These are phyloP conservation scores for Cyclocybe cylindracea DNA, from an alignment of 768 basidiomycete species.

Conservation along the genomic window DNA sequence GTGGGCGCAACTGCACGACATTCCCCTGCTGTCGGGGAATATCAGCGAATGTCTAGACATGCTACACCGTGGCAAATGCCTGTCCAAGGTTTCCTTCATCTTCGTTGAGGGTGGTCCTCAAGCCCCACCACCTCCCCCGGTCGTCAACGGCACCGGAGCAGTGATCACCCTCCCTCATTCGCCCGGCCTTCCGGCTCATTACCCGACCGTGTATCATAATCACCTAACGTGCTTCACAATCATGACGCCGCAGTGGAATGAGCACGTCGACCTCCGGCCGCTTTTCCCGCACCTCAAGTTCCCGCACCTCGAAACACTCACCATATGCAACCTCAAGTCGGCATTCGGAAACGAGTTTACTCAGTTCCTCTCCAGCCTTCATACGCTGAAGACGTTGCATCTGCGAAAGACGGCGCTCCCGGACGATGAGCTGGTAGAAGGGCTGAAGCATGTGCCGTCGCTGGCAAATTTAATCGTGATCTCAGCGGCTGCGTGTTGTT, in stretches of 20 bases:
- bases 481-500: conserved; percentile 15
- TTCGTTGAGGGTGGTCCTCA: conserved; percentile 25
- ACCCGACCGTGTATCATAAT: conserved; percentile 28
- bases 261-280: conserved; percentile 32
- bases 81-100: conserved; percentile 28
- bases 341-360: conserved; percentile 32
- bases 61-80: conserved; percentile 24
- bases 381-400: conserved; percentile 34
- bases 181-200: conserved; percentile 9
- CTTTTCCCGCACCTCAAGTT: conserved; percentile 36
- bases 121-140: neutral
- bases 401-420: conserved; percentile 37
- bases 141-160: neutral
- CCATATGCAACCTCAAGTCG: conserved; percentile 39
- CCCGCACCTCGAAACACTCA: conserved; percentile 36
- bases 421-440: conserved; percentile 33
- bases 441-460: conserved; percentile 31
- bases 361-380: conserved; percentile 33
- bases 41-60: conserved; percentile 32
- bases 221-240: conserved; percentile 35
- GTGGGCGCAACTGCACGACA: conserved; percentile 31
- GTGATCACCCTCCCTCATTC: conserved; percentile 8
- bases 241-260: conserved; percentile 36
- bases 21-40: conserved; percentile 32
- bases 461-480: conserved; percentile 36